Evolutionary conservation across 1,284 basidiomycete genomes (phyloP), one percentile per base, ranked within the genome.

Genomic region (Cryptococcus sp.): DNA sequence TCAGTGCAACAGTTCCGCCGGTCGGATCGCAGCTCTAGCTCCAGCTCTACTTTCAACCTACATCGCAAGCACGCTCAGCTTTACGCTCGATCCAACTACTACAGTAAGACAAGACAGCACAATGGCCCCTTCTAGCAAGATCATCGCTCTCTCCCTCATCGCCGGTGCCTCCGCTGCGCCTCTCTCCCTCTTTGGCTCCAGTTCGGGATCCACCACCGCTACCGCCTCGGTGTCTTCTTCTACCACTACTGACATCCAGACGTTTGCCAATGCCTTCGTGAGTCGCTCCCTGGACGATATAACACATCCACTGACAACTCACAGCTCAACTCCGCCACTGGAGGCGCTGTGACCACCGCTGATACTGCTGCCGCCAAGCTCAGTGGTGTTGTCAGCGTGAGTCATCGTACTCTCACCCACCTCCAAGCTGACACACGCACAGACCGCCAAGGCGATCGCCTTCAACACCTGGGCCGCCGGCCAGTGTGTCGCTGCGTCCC

Each of bases 401-500:
- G 50, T 50, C 48, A 27, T n/a, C 22, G 1, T 20, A 25, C 47
- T 22, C 20, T 7, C 19, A 22, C 47, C 3, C 19, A 10, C 47
- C 6, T 31, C 20, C 8, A 20, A 27, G 25, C 47, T 48, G 17
- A 48, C 47, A 27, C n/a, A 6, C 42, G 6, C 42, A 39, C 16
- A 46, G 51, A 40, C 54, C 52, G 47, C 60, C 16, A 40, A 55
- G 38, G 47, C 54, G 6, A 40, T 54, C 41, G 55, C 51, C 10
- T 47, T 57, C 50, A 61, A 57, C 55, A 54, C 54, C 25, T 61
- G 59, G 59, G 54, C 59, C 25, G 44, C 59, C 6, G 55, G 54
- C 5, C 54, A 57, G 38, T 61, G 59, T 54, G 41, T 57, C 19
- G 46, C 50, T 5, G 46, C 54, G n/a, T 53, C 53, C 38, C 40